phyloP scores from a whole-genome alignment of 208 protist genomes.

The Crithidia bombi region DNA sequence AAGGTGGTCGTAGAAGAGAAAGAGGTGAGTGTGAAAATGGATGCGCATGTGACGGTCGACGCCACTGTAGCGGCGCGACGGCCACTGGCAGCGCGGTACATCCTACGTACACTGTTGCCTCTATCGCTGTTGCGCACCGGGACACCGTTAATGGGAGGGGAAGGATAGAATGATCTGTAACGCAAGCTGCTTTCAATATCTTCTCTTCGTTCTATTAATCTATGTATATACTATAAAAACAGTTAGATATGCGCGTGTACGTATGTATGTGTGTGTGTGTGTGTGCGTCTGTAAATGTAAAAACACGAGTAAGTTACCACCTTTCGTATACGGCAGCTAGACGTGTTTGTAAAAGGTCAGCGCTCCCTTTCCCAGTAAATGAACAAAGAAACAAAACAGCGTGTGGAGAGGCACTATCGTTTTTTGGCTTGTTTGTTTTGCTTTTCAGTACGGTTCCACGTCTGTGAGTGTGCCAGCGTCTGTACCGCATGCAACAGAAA shows the following conservation, averaged over 20 bases:
- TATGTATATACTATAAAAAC: too few species aligned
- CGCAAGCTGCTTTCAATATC: not conserved
- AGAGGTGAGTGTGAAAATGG: not conserved
- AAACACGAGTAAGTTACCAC: too few species aligned
- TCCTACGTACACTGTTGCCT: not conserved
- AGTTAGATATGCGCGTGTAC: too few species aligned
- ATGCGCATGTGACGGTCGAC: not conserved
- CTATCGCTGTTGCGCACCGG: too few species aligned
- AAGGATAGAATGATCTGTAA: not conserved
- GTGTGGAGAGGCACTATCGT: too few species aligned
- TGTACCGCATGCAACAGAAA: not conserved
- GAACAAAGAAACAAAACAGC: too few species aligned
- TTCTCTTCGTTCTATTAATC: not conserved
- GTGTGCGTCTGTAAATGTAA: not conserved
- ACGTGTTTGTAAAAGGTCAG: too few species aligned
- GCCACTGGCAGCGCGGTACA: conserved; percentile 25
- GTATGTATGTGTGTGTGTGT: conserved; percentile 14
- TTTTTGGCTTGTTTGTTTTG: too few species aligned
- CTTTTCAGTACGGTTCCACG: not conserved
- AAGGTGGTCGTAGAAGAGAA: not conserved
- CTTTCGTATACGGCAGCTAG: too few species aligned
- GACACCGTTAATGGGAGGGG: too few species aligned
- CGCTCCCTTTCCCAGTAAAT: too few species aligned
- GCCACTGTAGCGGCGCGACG: conserved; percentile 10
- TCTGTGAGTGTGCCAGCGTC: not conserved